Evolutionary conservation across 345 rosid species (phyloP), one percentile per base, ranked within the genome.

Genomic region (Alliaria petiolata): DNA sequence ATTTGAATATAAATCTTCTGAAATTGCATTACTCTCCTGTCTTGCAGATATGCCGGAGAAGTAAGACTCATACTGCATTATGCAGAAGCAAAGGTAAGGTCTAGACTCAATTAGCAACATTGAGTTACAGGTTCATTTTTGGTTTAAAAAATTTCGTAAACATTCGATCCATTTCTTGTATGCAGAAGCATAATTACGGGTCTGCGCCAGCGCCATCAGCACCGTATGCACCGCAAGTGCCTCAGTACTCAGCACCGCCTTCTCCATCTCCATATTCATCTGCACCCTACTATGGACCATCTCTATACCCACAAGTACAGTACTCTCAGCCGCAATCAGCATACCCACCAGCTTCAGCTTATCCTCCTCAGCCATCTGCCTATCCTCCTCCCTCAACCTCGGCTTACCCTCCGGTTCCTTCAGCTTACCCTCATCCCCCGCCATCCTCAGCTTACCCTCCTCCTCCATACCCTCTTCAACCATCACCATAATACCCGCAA

Each of bases 1-100:
- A 8, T 14, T 56, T 38, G 36, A 7, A 33, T 47, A 31, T 11
- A 4, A 20, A 7, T 50, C 30, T 20, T 66, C 20, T 66, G 54
- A 74, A 74, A 39, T 19, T 56, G 34, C 34, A 22, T 31, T 26
- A 76, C 50, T 30, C 58, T 30, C 62, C 31, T 59, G 39, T 46
- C 62, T 72, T 80, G 52, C 86, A 93, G 99, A 78, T 67, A 62
- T 59, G 96, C 97, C 0, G 99, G 99, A 74, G 96, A 86, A 80
- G 89, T 85, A 45, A 79, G 85, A 22, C 74, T 95, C 72, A 85
- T 91, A 30, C 6, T 91, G 71, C 97, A 88, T 70, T 91, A 85
- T 39, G 62, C 80, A 30, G 85, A 78, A 49, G 93, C 93, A 65
- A 83, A 54, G 4, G 98, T 91, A 80, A 50, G 80, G 83, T 22